Percentiles rank a stretch among this genome's conserved stretches.
Evolutionary conservation across 306 rosid species (phyloP).

Genomic region (Psophocarpus tetragonolobus): DNA sequence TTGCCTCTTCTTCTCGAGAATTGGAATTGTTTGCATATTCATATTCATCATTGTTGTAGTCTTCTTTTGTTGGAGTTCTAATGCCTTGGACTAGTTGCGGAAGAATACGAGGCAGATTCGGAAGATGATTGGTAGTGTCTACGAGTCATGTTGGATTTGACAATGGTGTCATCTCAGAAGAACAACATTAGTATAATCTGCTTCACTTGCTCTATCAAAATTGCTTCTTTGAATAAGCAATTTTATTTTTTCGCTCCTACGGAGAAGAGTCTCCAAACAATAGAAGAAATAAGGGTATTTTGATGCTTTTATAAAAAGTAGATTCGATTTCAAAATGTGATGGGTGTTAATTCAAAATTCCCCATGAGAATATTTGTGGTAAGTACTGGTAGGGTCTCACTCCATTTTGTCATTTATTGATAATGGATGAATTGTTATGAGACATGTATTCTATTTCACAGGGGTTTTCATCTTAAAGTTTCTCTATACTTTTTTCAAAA

Average conservation of each 20-base stretch:
- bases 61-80: conserved; percentile 12
- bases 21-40: not conserved
- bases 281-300: no score
- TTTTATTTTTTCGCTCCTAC: no score
- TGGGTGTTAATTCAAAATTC: no score
- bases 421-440: conserved; percentile 28
- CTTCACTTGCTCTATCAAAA: no score
- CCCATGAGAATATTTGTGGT: no score
- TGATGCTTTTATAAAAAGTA: no score
- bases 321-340: no score
- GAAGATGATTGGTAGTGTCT: conserved; percentile 34
- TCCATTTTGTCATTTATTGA: no score
- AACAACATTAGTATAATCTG: not conserved
- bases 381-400: no score
- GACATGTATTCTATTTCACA: conserved; percentile 37
- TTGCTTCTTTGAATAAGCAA: no score
- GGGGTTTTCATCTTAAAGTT: conserved; percentile 38
- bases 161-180: not conserved
- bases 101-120: conserved; percentile 1
- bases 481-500: conserved; percentile 44
- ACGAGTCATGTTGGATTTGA: conserved; percentile 36
- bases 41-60: not conserved
- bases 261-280: no score
- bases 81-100: not conserved
- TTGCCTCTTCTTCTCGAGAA: conserved; percentile 8